phyloP scores from a whole-genome alignment of 305 asterid species.

The Solanum chacoense region DNA sequence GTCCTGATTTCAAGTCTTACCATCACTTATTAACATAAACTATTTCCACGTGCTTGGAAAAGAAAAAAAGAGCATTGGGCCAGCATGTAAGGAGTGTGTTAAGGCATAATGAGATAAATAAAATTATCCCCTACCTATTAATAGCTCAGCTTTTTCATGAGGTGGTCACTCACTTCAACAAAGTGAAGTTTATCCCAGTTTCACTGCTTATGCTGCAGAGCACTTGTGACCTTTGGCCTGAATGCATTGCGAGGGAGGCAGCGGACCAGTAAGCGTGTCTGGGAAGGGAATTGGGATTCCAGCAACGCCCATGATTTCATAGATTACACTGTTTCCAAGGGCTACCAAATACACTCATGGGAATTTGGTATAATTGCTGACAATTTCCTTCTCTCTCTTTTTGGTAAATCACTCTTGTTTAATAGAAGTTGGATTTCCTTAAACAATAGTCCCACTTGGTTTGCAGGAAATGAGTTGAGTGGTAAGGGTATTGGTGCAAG shows the following conservation, averaged over 20 bases:
- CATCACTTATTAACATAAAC: background rate
- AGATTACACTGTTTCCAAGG: constrained; percentile 62
- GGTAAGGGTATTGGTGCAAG: constrained; percentile 79
- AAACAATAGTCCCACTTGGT: background rate
- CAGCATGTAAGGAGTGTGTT: background rate
- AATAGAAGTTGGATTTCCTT: background rate
- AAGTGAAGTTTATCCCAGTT: background rate
- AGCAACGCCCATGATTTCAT: constrained; percentile 66
- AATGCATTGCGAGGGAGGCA: constrained; percentile 80
- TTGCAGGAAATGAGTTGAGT: constrained; percentile 76
- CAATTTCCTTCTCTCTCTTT: background rate
- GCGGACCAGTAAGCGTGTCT: constrained; percentile 21
- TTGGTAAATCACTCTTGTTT: background rate
- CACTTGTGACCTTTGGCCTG: constrained; percentile 62
- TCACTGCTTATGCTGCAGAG: constrained; percentile 35
- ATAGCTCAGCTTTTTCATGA: background rate
- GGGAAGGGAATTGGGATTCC: constrained; percentile 83
- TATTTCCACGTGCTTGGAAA: background rate
- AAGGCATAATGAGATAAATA: background rate
- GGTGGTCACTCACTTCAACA: background rate
- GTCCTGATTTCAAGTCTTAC: background rate
- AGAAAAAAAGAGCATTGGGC: background rate
- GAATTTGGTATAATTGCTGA: constrained; percentile 55
- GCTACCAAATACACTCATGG: constrained; percentile 68
- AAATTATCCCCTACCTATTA: background rate